phyloP scores from a whole-genome alignment of 768 basidiomycete species.

The Phaffia tasmanica region DNA sequence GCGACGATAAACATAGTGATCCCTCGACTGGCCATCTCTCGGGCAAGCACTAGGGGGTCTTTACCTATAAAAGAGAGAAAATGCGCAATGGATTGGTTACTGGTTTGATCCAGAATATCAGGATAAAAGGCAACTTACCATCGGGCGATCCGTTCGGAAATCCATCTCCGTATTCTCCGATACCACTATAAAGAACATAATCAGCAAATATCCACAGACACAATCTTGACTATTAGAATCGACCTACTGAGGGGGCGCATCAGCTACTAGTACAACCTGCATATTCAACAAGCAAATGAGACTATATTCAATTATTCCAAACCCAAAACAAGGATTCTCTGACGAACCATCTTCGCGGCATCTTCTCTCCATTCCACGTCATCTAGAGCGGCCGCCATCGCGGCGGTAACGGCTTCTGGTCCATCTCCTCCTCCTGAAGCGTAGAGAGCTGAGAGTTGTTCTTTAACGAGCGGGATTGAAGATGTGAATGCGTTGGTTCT shows the following conservation, averaged over 20 bases:
- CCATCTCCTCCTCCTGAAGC: constrained; percentile 25
- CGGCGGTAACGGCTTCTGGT: constrained; percentile 23
- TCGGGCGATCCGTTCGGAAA: constrained; percentile 20
- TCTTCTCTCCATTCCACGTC: constrained; percentile 19
- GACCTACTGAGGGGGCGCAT: constrained; percentile 19
- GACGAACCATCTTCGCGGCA: constrained; percentile 22
- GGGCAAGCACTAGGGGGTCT: constrained; percentile 19
- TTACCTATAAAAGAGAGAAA: neutral
- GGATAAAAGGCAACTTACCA: neutral
- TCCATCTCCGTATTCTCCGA: constrained; percentile 25
- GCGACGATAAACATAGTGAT: constrained; percentile 26
- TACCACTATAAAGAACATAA: neutral
- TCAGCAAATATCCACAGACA: too few relatives aligned
- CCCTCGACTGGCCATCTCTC: constrained; percentile 22
- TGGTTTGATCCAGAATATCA: neutral
- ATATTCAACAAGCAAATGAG: too few relatives aligned
- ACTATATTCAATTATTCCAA: too few relatives aligned
- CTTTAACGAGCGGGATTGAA: constrained; percentile 7
- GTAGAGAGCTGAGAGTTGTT: constrained; percentile 9
- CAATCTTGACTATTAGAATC: neutral
- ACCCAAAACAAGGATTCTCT: too few relatives aligned
- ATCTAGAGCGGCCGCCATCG: constrained; percentile 11
- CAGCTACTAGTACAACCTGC: constrained; percentile 13
- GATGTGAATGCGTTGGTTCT: constrained; percentile 17
- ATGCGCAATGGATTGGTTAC: neutral